These are phyloP conservation scores for Pseudoneurospora amorphoporcata DNA, from an alignment of 495 filamentous ascomycete species.

Conservation along the genomic window DNA sequence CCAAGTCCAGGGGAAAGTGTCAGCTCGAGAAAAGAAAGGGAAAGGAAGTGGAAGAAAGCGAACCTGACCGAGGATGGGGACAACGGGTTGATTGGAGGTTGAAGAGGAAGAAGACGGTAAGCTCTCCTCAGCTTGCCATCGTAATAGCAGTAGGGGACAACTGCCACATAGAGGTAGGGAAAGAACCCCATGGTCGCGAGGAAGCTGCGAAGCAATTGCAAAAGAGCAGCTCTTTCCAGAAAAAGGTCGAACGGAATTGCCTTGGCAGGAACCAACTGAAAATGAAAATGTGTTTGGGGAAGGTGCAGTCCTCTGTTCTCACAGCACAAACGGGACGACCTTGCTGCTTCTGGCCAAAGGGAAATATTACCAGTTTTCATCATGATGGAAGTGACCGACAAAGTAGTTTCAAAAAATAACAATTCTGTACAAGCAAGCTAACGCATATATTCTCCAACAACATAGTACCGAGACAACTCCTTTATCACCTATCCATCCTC, in stretches of 20 bases:
- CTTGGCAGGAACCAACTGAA: too few species aligned
- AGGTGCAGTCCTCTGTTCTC: not conserved
- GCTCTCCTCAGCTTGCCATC: too few species aligned
- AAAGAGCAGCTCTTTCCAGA: not conserved
- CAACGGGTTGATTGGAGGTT: too few species aligned
- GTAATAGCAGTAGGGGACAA: too few species aligned
- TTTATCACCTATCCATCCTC: not conserved
- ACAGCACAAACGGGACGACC: not conserved
- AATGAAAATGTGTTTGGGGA: not conserved
- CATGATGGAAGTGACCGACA: not conserved
- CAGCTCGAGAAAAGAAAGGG: too few species aligned
- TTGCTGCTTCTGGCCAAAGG: not conserved
- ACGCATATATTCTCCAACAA: not conserved
- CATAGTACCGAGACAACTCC: not conserved
- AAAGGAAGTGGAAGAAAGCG: too few species aligned
- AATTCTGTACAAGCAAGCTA: not conserved
- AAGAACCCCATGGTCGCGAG: not conserved
- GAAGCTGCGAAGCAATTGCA: not conserved
- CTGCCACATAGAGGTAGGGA: not conserved
- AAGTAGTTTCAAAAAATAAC: not conserved
- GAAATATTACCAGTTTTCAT: not conserved
- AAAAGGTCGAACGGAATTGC: too few species aligned
- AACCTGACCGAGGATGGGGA: too few species aligned
- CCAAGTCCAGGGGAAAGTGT: too few species aligned
- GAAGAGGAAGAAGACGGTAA: too few species aligned